Base-by-base conservation (phyloP, 2,329 filamentous ascomycete species). In the Penicillium hordei region DNA sequence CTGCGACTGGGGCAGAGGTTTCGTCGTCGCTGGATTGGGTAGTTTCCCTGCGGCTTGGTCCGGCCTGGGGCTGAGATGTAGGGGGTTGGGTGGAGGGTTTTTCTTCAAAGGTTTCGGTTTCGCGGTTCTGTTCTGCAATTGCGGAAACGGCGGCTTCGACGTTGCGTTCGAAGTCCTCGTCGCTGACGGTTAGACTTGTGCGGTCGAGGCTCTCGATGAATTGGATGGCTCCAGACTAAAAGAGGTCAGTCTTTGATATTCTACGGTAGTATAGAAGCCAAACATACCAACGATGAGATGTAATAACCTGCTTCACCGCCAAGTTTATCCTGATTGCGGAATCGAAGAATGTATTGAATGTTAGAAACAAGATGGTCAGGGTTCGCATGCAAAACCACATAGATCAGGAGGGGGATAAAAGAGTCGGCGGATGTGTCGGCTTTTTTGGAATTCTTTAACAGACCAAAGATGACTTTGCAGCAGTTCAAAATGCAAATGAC, bases 301-400 rank as follows among this genome's bases (percentile, higher is more conserved):
- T 99, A 99, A 76, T 99, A 99, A 13, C 94, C 94, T 15, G 94
- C 93, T 79, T 99, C 94, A n/a, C 94, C 94, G 25, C 90, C 90
- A 1, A 99, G 86, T 74, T 97, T 97, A 52, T 99, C 94, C 75
- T 97, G 94, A 70, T 97, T 97, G 51, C 94, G 87, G 79, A 99
- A 99, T 45, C 95, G 88, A 51, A 97, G 81, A 62, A 99, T 97
- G 74, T 99, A 99, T 75, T 99, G 94, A 3, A 99, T 91, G 73
- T 99, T 99, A 58, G 93, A 97, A 27, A 97, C 93, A 34, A 99
- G 80, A 74, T 97, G 91, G 60, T 97, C 93, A 0, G 94, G 94
- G 67, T 96, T 97, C 44, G 92, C 91, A 75, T 94, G 91, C 27
- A 99, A 81, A 13, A 97, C 93, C 27, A 96, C 94, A 67, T 96